Evolutionary conservation across 495 filamentous ascomycete genomes (phyloP).

Genomic region (Amniculicola lignicola): DNA sequence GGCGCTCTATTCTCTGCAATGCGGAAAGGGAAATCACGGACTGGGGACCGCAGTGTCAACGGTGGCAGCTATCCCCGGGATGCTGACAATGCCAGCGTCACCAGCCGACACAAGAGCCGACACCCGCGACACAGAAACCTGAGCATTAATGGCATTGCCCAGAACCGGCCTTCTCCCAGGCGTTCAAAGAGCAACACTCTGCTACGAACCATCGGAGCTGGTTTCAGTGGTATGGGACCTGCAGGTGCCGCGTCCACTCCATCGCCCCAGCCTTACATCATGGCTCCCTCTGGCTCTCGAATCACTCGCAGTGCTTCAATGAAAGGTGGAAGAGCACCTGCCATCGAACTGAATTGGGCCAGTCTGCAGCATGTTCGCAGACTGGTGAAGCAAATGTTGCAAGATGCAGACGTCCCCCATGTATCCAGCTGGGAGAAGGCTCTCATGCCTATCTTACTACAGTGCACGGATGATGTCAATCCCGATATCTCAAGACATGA

Average conservation of each 20-base stretch:
- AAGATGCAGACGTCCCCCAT: constrained; percentile 71
- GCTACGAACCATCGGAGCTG: constrained; percentile 34
- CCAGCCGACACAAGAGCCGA: constrained; percentile 56
- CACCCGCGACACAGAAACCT: constrained; percentile 67
- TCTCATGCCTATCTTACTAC: constrained; percentile 83
- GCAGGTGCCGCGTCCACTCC: background rate
- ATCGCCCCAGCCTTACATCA: background rate
- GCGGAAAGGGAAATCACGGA: constrained; percentile 68
- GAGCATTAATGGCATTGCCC: constrained; percentile 68
- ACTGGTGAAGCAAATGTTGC: constrained; percentile 76
- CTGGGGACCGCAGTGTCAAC: constrained; percentile 62
- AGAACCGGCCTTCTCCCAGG: constrained; percentile 67
- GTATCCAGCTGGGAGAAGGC: constrained; percentile 82
- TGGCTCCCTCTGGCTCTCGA: constrained; percentile 36
- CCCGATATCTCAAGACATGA: constrained; percentile 86
- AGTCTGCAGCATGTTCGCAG: constrained; percentile 84
- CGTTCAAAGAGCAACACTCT: constrained; percentile 43
- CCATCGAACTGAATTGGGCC: constrained; percentile 76
- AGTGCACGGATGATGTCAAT: constrained; percentile 91
- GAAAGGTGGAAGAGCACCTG: constrained; percentile 68
- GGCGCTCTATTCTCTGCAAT: constrained; percentile 47
- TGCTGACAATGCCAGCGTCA: constrained; percentile 56
- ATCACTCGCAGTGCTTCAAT: constrained; percentile 82
- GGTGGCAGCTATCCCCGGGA: constrained; percentile 61
- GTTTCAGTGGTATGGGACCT: constrained; percentile 16